Evolutionary conservation across 306 rosid species (phyloP), one percentile per base, ranked within the genome.

Genomic region (Purshia tridentata): DNA sequence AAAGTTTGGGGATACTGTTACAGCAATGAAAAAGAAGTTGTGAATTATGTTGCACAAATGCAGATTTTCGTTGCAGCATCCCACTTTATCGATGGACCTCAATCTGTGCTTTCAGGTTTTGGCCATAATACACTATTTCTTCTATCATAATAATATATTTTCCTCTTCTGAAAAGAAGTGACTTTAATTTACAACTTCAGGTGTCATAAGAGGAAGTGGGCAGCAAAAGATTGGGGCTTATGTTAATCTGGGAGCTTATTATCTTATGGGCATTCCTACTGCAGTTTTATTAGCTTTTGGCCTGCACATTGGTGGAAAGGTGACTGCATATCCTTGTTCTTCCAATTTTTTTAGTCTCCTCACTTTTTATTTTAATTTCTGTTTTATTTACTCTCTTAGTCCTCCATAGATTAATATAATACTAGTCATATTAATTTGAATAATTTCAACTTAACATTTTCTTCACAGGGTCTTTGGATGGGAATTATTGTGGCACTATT

Each of bases 71-170:
- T 85, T 73, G 79, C 83, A 3, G 19, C 79, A 20, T 63, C 84
- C 40, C 89, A 85, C 74, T 37, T 85, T 44, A 68, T 80, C 37
- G 86, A 85, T 71, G 89, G 84, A 66, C 42, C 80, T 51, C 87
- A 82, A 61, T 70, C 83, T 9, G 77, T 80, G 20, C 76, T 85
- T 35, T 74, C 86, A 77, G 86, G 89, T 76, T 40, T 55, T 8
- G 35, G 10, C 55, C 6, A 4, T 8, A 3, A 40, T 42, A 0
- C 70, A 19, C 22, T 9, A 39, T 46, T 8, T 54, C 55, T 9
- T 9, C 68, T 10, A 19, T 57, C 8, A 7, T 41, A 9, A 53
- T 0, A 16, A n/a, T 13, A 47, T 10, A 16, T 74, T 6, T 14
- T 41, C 15, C 9, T n/a, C 12, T 20, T 35, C 12, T 70, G 0